Percentiles rank a stretch among this genome's conserved stretches.
phyloP scores from a whole-genome alignment of 345 rosid species.

The Crucihimalaya himalaica region DNA sequence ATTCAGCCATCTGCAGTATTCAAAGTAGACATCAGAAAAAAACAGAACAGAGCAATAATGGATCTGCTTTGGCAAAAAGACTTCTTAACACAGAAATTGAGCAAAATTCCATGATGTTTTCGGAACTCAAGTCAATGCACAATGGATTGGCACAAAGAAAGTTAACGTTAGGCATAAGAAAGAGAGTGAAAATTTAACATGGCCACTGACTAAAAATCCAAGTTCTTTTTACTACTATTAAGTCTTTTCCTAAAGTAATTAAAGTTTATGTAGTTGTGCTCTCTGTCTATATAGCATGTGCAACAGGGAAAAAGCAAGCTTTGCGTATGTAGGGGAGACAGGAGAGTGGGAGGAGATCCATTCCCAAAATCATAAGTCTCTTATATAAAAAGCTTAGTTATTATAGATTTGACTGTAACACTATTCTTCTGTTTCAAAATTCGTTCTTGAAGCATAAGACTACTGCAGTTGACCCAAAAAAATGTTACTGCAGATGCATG shows the following conservation, averaged over 20 bases:
- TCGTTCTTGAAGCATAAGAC: neutral
- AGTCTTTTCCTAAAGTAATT: neutral
- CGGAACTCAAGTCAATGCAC: neutral
- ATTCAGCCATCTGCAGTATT: constrained; percentile 92
- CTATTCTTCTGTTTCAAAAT: neutral
- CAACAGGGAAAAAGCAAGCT: neutral
- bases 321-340: neutral
- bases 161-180: neutral
- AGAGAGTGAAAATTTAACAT: neutral
- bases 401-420: neutral
- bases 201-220: neutral
- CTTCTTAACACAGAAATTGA: neutral
- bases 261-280: neutral
- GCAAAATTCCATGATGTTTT: neutral
- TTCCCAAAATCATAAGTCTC: neutral
- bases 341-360: neutral
- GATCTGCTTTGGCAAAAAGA: constrained; percentile 16
- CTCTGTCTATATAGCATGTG: constrained; percentile 17
- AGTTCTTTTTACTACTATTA: neutral
- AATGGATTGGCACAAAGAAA: constrained; percentile 6
- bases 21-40: constrained; percentile 28
- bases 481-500: neutral
- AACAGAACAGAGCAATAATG: neutral
- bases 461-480: neutral
- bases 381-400: neutral